Base-by-base conservation (phyloP, 352 stramenopile genomes). In the Aphanomyces euteiches region DNA sequence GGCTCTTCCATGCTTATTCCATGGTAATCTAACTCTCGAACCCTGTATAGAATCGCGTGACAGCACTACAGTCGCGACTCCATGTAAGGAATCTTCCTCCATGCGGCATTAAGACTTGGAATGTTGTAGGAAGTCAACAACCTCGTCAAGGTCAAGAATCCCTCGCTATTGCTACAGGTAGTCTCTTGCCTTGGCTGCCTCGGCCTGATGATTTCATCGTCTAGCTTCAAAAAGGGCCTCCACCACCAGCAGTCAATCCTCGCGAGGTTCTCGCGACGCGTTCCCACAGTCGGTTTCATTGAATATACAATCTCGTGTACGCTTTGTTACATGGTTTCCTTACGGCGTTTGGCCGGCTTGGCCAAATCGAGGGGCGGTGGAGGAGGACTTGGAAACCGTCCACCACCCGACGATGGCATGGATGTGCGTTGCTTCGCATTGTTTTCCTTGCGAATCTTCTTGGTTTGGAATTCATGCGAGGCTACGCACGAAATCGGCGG, bases 71-170 rank as follows among this genome's bases (percentile, higher is more conserved):
- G 75, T 93, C 87, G 28, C 80, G 92, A 34, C 79, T 98, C 12
- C 84, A 97, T 64, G 87, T 93, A 75, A 45, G 83, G 70, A 7
- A 3, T 48, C 28, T 28, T 28, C 28, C 28, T 28, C 28, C 28
- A 28, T 28, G 28, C 28, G 28, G 28, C 28, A 28, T 28, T 28
- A 28, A 28, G 28, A 28, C 28, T 28, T 28, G 28, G 28, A 28
- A 28, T 28, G 38, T 7, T 47, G 17, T 66, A 93, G 78, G 93
- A 98, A 67, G 90, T 98, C 36, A 96, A 97, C 77, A 97, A 90
- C 69, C 92, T 98, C 48, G 90, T 98, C 68, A 98, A 98, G 77
- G 88, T 93, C 50, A 98, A 98, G 73, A 98, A 98, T 69, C 92
- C 93, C 47, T 97, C 87, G 45, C 77, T 98, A 67, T 72, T 98